Conservation (phyloP, 805 yeast genomes). For the Saccharomyces jurei region DNA sequence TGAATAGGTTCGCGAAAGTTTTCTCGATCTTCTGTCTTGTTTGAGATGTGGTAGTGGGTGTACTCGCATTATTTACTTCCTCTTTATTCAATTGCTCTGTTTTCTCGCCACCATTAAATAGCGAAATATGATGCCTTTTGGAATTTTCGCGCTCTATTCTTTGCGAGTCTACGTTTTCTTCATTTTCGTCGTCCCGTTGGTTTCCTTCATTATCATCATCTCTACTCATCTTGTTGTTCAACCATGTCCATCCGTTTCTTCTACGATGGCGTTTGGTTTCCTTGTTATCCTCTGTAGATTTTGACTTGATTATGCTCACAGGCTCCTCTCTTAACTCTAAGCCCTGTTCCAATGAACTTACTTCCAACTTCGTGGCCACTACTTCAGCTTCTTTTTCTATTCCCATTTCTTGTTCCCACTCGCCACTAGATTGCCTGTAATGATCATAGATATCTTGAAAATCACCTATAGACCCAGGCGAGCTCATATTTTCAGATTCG, state of each 20-base stretch:
- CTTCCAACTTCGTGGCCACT: not conserved
- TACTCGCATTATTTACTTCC: not conserved
- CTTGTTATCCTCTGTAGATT: not conserved
- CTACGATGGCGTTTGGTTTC: constrained; percentile 4
- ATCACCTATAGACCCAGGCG: constrained; percentile 9
- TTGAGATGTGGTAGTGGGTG: not conserved
- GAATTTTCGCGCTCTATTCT: not conserved
- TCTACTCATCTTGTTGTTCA: constrained; percentile 7
- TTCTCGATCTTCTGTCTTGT: constrained; percentile 15
- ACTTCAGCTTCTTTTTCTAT: not conserved
- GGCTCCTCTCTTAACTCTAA: not conserved
- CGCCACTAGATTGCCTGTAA: constrained; percentile 14
- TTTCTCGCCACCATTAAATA: not conserved
- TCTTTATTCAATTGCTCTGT: not conserved
- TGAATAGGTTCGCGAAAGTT: constrained; percentile 17
- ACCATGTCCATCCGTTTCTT: constrained; percentile 14
- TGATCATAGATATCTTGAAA: constrained; percentile 18
- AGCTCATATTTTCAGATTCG: not conserved
- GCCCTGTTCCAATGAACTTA: not conserved
- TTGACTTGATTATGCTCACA: not conserved
- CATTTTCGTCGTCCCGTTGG: not conserved
- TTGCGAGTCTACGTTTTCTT: not conserved
- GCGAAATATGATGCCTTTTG: not conserved
- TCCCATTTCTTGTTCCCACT: constrained; percentile 7
- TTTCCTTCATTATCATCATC: constrained; percentile 2